Percentiles rank a stretch among this genome's conserved stretches.
Evolutionary conservation across 2,329 filamentous ascomycete species (phyloP).

Genomic region (Pseudogymnoascus sp.): DNA sequence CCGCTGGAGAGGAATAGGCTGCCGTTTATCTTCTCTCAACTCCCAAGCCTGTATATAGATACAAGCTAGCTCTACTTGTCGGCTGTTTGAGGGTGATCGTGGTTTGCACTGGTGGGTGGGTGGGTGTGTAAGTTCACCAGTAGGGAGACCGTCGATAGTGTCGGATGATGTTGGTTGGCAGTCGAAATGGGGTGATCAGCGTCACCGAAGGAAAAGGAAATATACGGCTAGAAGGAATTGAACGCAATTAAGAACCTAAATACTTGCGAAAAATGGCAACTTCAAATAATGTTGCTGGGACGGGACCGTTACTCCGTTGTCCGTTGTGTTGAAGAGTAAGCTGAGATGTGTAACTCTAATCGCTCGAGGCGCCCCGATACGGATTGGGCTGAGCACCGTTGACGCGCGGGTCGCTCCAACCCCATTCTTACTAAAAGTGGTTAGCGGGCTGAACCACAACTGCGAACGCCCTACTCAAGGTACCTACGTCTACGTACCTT

Average conservation of each 20-base stretch:
- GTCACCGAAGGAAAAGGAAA: background rate
- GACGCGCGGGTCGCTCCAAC: conserved; percentile 5
- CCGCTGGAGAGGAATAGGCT: background rate
- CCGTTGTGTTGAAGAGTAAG: background rate
- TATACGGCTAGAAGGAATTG: background rate
- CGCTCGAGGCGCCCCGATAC: background rate
- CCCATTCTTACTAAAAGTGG: background rate
- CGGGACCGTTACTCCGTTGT: background rate
- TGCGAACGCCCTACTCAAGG: background rate
- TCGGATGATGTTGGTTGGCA: background rate
- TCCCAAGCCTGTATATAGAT: background rate
- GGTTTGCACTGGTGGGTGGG: background rate
- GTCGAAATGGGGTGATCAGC: background rate
- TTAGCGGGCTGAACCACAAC: background rate
- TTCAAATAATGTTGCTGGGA: conserved; percentile 3
- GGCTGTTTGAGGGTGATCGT: background rate
- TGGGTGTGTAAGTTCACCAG: background rate
- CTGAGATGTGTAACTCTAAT: conserved; percentile 7
- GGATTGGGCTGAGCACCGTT: conserved; percentile 2
- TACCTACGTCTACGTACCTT: conserved; percentile 6
- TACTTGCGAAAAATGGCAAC: conserved; percentile 5
- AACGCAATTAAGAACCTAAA: conserved; percentile 7
- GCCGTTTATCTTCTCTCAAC: background rate
- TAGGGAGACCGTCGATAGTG: background rate
- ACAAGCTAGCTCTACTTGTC: background rate